These are phyloP conservation scores for Baorangia bicolor DNA, from an alignment of 768 basidiomycete genomes.

Conservation along the genomic window DNA sequence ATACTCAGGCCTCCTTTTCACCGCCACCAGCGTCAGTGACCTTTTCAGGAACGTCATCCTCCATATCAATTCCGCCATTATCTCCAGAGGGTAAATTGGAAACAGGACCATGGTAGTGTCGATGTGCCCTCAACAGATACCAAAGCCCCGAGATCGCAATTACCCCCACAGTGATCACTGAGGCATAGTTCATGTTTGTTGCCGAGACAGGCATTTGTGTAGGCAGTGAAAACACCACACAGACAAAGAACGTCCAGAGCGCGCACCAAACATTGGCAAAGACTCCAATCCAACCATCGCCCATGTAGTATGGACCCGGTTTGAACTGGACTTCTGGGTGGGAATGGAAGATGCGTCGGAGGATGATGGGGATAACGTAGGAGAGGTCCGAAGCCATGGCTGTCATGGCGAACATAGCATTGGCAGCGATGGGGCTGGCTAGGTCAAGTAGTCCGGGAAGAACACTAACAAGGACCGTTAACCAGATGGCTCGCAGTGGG, in stretches of 20 bases:
- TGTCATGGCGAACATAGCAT: constrained; percentile 58
- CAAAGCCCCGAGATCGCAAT: constrained; percentile 38
- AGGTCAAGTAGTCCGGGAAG: constrained; percentile 50
- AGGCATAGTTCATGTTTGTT: constrained; percentile 53
- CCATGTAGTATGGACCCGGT: constrained; percentile 63
- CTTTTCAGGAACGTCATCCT: constrained; percentile 5
- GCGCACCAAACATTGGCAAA: constrained; percentile 46
- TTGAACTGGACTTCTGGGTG: constrained; percentile 60
- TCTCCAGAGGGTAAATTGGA: constrained; percentile 41
- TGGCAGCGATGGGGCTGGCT: constrained; percentile 50
- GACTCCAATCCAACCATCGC: constrained; percentile 47
- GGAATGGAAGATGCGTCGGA: constrained; percentile 48
- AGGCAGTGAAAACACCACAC: constrained; percentile 50
- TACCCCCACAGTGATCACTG: constrained; percentile 32
- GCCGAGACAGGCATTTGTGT: constrained; percentile 47
- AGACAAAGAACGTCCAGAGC: constrained; percentile 45
- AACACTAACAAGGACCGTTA: constrained; percentile 43
- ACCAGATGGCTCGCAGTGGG: constrained; percentile 56
- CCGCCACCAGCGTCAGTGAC: background rate
- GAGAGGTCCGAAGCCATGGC: constrained; percentile 52
- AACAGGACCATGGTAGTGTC: constrained; percentile 58
- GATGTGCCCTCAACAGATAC: constrained; percentile 53
- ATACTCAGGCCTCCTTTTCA: background rate
- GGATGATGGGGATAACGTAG: constrained; percentile 57
- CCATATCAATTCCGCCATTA: background rate